phyloP scores from a whole-genome alignment of 1,284 basidiomycete species.

The Rhizoctonia solani region DNA sequence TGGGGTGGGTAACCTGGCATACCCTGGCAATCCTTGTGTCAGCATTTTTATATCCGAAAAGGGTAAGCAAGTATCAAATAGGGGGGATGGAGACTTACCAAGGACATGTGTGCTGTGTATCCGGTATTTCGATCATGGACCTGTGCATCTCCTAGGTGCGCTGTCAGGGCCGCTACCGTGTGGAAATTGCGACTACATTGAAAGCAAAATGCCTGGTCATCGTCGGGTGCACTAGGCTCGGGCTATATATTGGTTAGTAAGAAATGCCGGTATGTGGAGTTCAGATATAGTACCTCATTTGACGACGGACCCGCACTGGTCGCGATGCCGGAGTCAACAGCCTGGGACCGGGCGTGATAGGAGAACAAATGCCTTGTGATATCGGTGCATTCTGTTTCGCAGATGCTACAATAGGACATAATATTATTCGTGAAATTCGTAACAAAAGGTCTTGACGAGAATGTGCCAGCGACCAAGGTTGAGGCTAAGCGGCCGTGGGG shows the following conservation, averaged over 20 bases:
- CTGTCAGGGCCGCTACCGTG: conserved; percentile 6
- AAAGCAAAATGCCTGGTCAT: conserved; percentile 13
- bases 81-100: background rate
- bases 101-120: background rate
- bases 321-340: background rate
- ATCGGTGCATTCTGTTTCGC: conserved; percentile 4
- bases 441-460: background rate
- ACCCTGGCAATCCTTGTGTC: background rate
- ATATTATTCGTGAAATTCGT: conserved; percentile 5
- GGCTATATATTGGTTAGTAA: conserved; percentile 1
- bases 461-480: background rate
- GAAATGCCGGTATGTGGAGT: background rate
- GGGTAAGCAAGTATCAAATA: background rate
- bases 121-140: background rate
- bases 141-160: conserved; percentile 12
- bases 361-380: background rate
- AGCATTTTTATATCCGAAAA: background rate
- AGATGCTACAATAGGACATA: conserved; percentile 16
- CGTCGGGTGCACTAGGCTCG: background rate
- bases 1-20: background rate
- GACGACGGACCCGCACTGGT: background rate
- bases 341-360: background rate
- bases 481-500: background rate
- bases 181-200: conserved; percentile 20
- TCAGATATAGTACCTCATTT: conserved; percentile 23